Percentiles rank a stretch among this genome's conserved stretches.
These are phyloP conservation scores for Puccinia horiana DNA, from an alignment of 1,284 basidiomycete genomes.

Conservation along the genomic window DNA sequence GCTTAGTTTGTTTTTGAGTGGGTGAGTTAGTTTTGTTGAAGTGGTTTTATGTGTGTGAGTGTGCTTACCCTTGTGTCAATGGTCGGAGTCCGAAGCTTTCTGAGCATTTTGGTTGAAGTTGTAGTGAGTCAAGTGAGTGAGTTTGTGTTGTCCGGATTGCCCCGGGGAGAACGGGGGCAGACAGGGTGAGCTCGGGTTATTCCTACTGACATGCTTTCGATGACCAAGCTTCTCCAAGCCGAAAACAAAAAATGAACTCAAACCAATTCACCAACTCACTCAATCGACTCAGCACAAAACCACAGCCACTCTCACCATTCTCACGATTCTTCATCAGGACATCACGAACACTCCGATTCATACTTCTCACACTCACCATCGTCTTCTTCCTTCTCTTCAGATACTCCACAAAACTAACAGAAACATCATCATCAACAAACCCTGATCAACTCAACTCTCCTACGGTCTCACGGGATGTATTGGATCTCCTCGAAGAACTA, in stretches of 20 bases:
- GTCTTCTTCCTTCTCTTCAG: neutral
- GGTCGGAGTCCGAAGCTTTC: no score
- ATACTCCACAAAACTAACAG: neutral
- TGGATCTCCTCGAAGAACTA: constrained; percentile 8
- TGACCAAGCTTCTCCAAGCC: no score
- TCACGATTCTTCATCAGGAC: neutral
- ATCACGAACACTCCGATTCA: neutral
- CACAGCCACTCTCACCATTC: neutral
- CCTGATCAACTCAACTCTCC: neutral
- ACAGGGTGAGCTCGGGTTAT: no score
- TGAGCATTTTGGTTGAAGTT: neutral
- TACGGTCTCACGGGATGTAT: neutral
- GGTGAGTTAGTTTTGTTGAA: neutral
- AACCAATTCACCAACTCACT: constrained; percentile 9
- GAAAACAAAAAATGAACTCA: neutral
- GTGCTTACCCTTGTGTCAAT: neutral
- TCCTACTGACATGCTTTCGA: no score
- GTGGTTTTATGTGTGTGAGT: neutral
- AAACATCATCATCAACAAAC: neutral
- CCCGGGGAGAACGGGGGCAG: neutral
- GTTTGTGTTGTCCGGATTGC: neutral
- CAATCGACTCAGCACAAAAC: neutral
- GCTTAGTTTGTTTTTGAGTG: neutral
- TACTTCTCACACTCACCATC: neutral
- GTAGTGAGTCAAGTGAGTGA: no score